phyloP scores from a whole-genome alignment of 805 yeast species.

The Candida sphagnicola region DNA sequence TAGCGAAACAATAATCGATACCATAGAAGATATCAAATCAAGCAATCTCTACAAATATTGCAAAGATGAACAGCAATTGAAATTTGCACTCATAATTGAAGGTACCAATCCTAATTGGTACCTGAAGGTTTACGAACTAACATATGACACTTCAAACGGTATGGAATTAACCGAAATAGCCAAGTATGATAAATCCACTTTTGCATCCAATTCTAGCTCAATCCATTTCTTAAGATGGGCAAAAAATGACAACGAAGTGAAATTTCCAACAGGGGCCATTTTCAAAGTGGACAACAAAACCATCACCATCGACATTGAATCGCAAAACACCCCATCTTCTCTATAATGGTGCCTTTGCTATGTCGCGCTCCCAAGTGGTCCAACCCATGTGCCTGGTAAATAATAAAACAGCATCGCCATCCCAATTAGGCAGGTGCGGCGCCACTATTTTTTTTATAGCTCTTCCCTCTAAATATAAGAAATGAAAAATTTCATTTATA shows the following conservation, averaged over 20 bases:
- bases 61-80: neutral
- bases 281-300: neutral
- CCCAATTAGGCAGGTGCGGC: conserved; percentile 1
- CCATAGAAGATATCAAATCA: neutral
- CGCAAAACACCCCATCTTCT: neutral
- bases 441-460: conserved; percentile 1
- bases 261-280: neutral
- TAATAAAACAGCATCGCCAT: neutral
- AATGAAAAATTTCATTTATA: neutral
- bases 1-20: neutral
- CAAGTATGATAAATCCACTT: neutral
- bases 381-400: too few species aligned
- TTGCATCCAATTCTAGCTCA: neutral
- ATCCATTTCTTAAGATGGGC: conserved; percentile 2
- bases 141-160: neutral
- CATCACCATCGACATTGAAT: neutral
- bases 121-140: neutral
- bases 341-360: too few species aligned
- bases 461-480: conserved; percentile 1
- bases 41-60: neutral
- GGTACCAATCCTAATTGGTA: neutral
- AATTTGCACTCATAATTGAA: neutral
- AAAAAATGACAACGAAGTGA: neutral
- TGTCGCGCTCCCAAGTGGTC: too few species aligned
- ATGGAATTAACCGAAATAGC: neutral